Evolutionary conservation across 148 eudicot species (phyloP), one percentile per base, ranked within the genome.

Genomic region (Camellia lanceoleosa): DNA sequence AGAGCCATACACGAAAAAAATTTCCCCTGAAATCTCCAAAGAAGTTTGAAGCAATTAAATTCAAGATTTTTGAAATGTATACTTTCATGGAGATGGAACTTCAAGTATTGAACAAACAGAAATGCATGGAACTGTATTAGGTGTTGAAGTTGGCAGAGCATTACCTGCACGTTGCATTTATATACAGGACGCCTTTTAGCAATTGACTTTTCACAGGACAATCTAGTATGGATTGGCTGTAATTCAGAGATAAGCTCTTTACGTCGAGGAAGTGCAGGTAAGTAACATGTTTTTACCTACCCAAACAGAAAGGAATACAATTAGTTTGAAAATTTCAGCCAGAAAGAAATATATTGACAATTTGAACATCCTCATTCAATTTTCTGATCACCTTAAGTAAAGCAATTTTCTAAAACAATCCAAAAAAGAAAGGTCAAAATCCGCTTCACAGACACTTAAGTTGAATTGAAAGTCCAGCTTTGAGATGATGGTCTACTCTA

Each of bases 101-200:
- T 52, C 14, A 30, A 16, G 30, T 8, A 9, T 49, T 52, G 72
- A 65, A 52, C 23, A 5, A 66, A 52, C 14, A 51, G 19, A 38
- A n/a, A 65, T 66, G 38, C 10, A 44, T 56, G 5, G 16, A 44
- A 43, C 64, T 16, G 14, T 52, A 8, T 46, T 44, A 43, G 69
- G 42, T 11, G 13, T 54, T 77, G 46, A 13, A 38, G 5, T 18
- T 10, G 46, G 58, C 68, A 77, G 3, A 70, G 5, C 75, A 58
- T 56, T 90, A 96, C 99, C 99, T 96, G 98, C 62, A 79, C 85
- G 76, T 80, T 92, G 86, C 91, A 93, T 75, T 80, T 88, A 80
- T 92, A 89, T 47, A 93, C 97, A 71, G 97, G 98, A 82, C 86
- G 93, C 82, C 82, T 91, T 82, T 86, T 80, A 62, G 97, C 92